Percentiles rank a stretch among this genome's conserved stretches.
These are phyloP conservation scores for Metschnikowia drakensbergensis DNA, from an alignment of 805 yeast species.

Conservation along the genomic window DNA sequence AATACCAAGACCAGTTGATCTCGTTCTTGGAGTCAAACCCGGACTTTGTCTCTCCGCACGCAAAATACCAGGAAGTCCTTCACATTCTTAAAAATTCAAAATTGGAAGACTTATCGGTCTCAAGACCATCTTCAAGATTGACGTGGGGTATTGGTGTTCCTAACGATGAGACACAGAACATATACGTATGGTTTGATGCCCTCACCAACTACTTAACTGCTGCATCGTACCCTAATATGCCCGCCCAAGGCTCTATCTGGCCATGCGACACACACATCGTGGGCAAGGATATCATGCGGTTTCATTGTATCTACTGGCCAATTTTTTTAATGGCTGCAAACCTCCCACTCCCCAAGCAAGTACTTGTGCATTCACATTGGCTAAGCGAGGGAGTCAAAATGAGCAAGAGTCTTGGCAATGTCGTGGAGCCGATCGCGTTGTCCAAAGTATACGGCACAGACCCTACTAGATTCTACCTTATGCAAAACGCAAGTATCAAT, in stretches of 20 bases:
- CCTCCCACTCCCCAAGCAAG: conserved; percentile 61
- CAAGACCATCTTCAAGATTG: conserved; percentile 74
- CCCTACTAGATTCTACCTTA: conserved; percentile 67
- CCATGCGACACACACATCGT: conserved; percentile 71
- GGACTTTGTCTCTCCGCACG: conserved; percentile 61
- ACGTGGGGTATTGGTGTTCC: conserved; percentile 94
- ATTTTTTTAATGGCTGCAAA: conserved; percentile 82
- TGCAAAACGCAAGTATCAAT: conserved; percentile 70
- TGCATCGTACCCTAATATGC: conserved; percentile 44
- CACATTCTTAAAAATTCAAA: conserved; percentile 48
- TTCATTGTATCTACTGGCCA: conserved; percentile 95
- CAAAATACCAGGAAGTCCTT: conserved; percentile 52
- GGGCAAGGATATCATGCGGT: conserved; percentile 87
- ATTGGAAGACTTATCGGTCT: conserved; percentile 74
- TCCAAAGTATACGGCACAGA: conserved; percentile 65
- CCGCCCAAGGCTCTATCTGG: conserved; percentile 37
- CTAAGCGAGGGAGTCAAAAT: conserved; percentile 82
- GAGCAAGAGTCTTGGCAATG: conserved; percentile 92
- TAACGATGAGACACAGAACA: conserved; percentile 65
- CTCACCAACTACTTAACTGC: conserved; percentile 78
- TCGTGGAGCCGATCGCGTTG: conserved; percentile 81
- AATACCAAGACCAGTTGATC: conserved; percentile 54
- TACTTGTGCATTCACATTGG: conserved; percentile 95
- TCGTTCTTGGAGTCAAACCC: conserved; percentile 47
- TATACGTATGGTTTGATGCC: conserved; percentile 98